These are phyloP conservation scores for Fusarium pininemorale DNA, from an alignment of 2,329 filamentous ascomycete species.

Conservation along the genomic window DNA sequence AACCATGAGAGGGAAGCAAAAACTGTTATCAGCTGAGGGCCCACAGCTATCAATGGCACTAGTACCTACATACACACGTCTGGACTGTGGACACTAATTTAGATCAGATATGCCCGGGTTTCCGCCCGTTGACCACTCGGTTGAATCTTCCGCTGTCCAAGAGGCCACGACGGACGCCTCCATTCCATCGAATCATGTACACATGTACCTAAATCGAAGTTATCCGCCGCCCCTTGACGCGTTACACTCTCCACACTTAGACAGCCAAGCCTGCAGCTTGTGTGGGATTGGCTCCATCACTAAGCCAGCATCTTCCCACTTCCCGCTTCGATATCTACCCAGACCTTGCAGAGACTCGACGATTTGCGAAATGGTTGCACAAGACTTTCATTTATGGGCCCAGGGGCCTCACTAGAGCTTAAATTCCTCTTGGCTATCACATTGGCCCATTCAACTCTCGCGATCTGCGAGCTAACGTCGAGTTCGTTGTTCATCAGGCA, in stretches of 20 bases:
- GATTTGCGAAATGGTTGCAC: slow-evolving; percentile 22
- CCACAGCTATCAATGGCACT: not conserved
- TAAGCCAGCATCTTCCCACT: slow-evolving; percentile 27
- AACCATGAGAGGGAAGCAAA: not conserved
- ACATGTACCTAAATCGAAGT: not conserved
- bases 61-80: not conserved
- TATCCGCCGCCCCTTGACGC: slow-evolving; percentile 34
- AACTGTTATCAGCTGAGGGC: not conserved
- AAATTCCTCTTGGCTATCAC: not conserved
- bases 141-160: slow-evolving; percentile 24
- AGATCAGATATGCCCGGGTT: not conserved
- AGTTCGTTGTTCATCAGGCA: slow-evolving; percentile 6
- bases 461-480: not conserved
- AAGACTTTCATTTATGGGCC: slow-evolving; percentile 16
- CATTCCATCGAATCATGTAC: slow-evolving; percentile 29
- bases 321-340: slow-evolving; percentile 27
- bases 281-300: slow-evolving; percentile 8
- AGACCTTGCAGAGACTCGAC: slow-evolving; percentile 8
- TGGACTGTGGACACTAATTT: not conserved
- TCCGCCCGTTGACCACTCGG: slow-evolving; percentile 21
- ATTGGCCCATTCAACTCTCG: slow-evolving; percentile 4
- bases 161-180: slow-evolving; percentile 8
- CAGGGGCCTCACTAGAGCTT: not conserved
- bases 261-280: slow-evolving; percentile 21
- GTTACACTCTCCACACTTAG: slow-evolving; percentile 30